Evolutionary conservation across 1,284 basidiomycete species (phyloP), one percentile per base, ranked within the genome.

Genomic region (Ceratobasidium sp.): DNA sequence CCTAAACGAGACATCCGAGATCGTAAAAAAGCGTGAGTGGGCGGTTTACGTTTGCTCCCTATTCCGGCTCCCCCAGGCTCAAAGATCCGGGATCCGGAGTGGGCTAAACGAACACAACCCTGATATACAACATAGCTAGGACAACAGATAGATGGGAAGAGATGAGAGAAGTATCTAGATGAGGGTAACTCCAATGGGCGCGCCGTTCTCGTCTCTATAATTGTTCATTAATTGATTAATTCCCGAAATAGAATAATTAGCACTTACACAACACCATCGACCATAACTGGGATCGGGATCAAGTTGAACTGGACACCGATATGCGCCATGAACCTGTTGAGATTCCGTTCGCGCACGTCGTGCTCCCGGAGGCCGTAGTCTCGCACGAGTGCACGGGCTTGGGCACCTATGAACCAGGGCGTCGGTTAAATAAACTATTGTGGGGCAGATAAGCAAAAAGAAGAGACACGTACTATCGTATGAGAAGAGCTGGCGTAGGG

Each of bases 351-450:
- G 56, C 80, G 77, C 49, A 76, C 61, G 1, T 87, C 86, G 51
- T 87, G 85, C 53, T 86, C 86, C 10, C 82, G 82, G 13, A 92
- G 85, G 1, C 84, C 87, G 78, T 89, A 90, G 77, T 91, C 89
- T 33, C 81, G 83, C 44, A 89, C 81, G 26, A 91, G 83, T 26
- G 83, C 81, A 73, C 84, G 85, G 23, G 85, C 81, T 77, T 83
- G 84, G 7, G 85, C 85, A 56, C 85, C 89, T 90, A 70, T 7
- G 61, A 26, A 13, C 23, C 51, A 44, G 42, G 39, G 13, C 33
- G 60, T 55, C 33, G 55, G 42, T 33, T 53, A 56, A 72, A 55
- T 55, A 26, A 23, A 55, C 15, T 23, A 26, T 60, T 26, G n/a
- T 0, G 44, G 10, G 44, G 40, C 18, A 55, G 33, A 53, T 33